These are phyloP conservation scores for Phtheirospermum japonicum DNA, from an alignment of 257 asterid species.

Conservation along the genomic window DNA sequence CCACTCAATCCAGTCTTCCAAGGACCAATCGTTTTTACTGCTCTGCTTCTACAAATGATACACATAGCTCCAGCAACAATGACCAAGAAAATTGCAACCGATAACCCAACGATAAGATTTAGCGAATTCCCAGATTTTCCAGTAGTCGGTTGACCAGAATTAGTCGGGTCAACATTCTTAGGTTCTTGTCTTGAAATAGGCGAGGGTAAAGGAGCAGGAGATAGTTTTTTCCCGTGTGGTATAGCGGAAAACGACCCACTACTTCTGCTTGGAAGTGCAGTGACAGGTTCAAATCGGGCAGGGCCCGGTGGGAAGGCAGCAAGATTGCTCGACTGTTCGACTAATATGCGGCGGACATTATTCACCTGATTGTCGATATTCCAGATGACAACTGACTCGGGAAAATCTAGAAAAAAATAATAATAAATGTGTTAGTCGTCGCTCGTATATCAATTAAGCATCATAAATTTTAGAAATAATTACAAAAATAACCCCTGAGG, in stretches of 20 bases:
- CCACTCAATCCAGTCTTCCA: slow-evolving; percentile 96
- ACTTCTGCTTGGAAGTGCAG: slow-evolving; percentile 60
- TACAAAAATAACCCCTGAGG: neutral
- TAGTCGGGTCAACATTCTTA: slow-evolving; percentile 12
- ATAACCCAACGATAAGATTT: slow-evolving; percentile 48
- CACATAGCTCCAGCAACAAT: slow-evolving; percentile 36
- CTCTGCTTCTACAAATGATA: slow-evolving; percentile 51
- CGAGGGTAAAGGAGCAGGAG: slow-evolving; percentile 37
- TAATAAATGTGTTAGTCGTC: slow-evolving; percentile 13
- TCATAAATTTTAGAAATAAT: slow-evolving; percentile 4
- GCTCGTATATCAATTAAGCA: neutral
- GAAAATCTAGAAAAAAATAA: slow-evolving; percentile 38
- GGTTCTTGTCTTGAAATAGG: slow-evolving; percentile 25
- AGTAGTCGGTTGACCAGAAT: slow-evolving; percentile 32
- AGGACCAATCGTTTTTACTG: slow-evolving; percentile 60
- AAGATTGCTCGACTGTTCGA: slow-evolving; percentile 56
- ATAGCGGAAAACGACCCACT: slow-evolving; percentile 87
- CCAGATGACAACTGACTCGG: slow-evolving; percentile 31
- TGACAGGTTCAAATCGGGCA: slow-evolving; percentile 25
- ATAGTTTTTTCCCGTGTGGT: slow-evolving; percentile 37
- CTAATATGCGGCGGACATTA: slow-evolving; percentile 49
- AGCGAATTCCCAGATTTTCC: slow-evolving; percentile 35
- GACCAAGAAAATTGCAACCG: slow-evolving; percentile 38
- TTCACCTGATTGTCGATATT: slow-evolving; percentile 29
- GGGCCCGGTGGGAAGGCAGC: slow-evolving; percentile 48